Conservation (phyloP, 768 basidiomycete species). For the Phylloporus sp. region DNA sequence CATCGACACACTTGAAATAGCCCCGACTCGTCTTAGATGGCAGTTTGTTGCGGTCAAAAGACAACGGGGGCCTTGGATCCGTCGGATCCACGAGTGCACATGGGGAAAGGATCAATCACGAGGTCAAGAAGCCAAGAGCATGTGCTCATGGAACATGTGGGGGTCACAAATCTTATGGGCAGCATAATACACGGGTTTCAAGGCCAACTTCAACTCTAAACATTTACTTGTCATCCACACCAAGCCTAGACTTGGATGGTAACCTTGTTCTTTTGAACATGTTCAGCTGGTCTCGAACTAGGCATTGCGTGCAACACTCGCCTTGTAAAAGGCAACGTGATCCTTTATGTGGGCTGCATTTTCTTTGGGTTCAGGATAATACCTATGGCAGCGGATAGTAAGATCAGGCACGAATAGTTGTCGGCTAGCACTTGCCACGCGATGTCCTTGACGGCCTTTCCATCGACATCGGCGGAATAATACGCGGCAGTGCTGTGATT, state of each 20-base stretch:
- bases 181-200: too few relatives aligned
- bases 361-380: slow-evolving; percentile 55
- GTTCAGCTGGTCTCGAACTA: background rate
- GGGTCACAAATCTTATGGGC: too few relatives aligned
- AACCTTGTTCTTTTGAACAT: slow-evolving; percentile 17
- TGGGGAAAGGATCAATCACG: too few relatives aligned
- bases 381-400: slow-evolving; percentile 40
- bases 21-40: too few relatives aligned
- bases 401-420: background rate
- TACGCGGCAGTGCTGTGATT: slow-evolving; percentile 56
- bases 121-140: too few relatives aligned
- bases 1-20: too few relatives aligned
- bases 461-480: slow-evolving; percentile 53
- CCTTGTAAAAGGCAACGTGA: slow-evolving; percentile 80
- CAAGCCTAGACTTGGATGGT: slow-evolving; percentile 10
- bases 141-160: too few relatives aligned
- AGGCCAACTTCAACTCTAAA: background rate
- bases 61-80: too few relatives aligned
- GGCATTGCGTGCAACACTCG: slow-evolving; percentile 18
- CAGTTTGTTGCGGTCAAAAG: too few relatives aligned
- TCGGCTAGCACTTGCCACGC: slow-evolving; percentile 51
- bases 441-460: slow-evolving; percentile 48
- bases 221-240: background rate
- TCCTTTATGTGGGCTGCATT: slow-evolving; percentile 60
- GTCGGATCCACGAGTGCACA: too few relatives aligned